These are phyloP conservation scores for Oleoguttula mirabilis DNA, from an alignment of 495 filamentous ascomycete species.

Conservation along the genomic window DNA sequence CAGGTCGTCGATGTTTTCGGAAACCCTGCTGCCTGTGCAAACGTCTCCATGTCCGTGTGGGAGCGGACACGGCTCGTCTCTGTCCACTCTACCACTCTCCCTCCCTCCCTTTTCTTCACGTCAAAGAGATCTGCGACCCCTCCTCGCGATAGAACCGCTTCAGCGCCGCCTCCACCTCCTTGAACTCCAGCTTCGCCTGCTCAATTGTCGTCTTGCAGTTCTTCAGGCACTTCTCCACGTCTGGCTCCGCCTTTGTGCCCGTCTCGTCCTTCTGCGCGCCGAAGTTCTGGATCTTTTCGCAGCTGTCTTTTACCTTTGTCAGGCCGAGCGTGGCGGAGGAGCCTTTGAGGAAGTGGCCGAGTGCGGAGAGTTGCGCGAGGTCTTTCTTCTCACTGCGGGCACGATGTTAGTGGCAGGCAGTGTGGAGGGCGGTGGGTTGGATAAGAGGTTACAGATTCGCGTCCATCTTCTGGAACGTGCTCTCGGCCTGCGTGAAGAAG, in stretches of 20 bases:
- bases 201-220: constrained; percentile 57
- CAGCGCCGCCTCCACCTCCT: constrained; percentile 59
- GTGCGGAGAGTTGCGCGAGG: constrained; percentile 58
- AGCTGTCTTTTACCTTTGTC: constrained; percentile 80
- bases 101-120: neutral
- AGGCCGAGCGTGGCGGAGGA: constrained; percentile 95
- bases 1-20: neutral
- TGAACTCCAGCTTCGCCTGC: constrained; percentile 62
- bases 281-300: constrained; percentile 92
- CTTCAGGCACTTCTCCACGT: constrained; percentile 52
- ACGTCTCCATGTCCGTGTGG: neutral
- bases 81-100: constrained; percentile 3
- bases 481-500: constrained; percentile 85
- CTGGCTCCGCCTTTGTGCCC: constrained; percentile 48
- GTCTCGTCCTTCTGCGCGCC: constrained; percentile 68
- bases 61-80: constrained; percentile 5
- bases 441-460: constrained; percentile 47
- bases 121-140: constrained; percentile 1
- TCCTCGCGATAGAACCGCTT: constrained; percentile 55
- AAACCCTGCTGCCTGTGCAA: neutral
- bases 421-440: constrained; percentile 3
- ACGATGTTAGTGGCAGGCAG: constrained; percentile 1
- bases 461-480: constrained; percentile 82
- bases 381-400: constrained; percentile 46
- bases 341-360: constrained; percentile 94